Evolutionary conservation across 805 yeast species (phyloP), one percentile per base, ranked within the genome.

Genomic region (Saturnispora mendoncae): DNA sequence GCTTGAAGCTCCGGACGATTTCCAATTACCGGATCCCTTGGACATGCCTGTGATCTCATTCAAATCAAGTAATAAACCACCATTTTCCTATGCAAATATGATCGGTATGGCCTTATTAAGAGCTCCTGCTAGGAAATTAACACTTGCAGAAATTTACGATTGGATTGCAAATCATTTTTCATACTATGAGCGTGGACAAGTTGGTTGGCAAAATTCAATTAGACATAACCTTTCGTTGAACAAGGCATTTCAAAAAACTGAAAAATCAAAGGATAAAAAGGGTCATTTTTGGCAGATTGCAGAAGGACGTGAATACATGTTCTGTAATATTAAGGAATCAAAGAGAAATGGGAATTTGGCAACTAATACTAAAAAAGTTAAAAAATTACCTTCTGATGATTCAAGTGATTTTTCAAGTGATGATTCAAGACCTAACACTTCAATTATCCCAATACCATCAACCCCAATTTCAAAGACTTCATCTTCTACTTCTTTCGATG

Each of bases 171-270:
- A 77, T 34, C 82, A 94, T 28, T 90, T 88, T 60, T 74, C 70
- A 47, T 90, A 80, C 58, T 92, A 92, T 62, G 77, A 79, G 48
- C 77, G 75, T 48, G 82, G 84, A 45, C 95, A 86, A 51, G 82
- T 85, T 9, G 96, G 97, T 21, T 90, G 98, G 98, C 97, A 90
- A 62, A 90, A 90, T 63, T 88, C 96, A 26, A 92, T 90, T 48
- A 78, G 98, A 47, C 98, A 90, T 62, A 90, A 92, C 51, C 67
- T 90, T 24, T 86, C 96, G 10, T 70, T 90, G 52, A 92, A 90
- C 62, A 92, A 92, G 57, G 95, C 97, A 0, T 90, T 90, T 57
- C 71, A 82, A 37, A 90, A 90, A 62, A 80, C 92, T 18, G 95
- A 84, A 50, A 82, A 88, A 58, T 88, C 96, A 10, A 81, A 83